Base-by-base conservation (phyloP, 2,329 filamentous ascomycete genomes). In the Fusarium subglutinans region DNA sequence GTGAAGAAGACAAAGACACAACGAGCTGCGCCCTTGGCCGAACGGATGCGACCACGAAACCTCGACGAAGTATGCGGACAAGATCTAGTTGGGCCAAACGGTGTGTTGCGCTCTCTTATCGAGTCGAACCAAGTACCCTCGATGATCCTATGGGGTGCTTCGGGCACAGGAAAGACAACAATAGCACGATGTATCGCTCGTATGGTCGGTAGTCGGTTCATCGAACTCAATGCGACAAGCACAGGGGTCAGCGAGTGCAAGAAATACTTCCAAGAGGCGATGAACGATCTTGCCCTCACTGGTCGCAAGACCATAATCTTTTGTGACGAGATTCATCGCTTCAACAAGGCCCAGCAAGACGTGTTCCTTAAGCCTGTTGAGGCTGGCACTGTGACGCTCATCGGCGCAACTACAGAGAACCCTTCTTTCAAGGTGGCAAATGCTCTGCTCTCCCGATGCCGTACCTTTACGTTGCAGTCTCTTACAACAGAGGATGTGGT, bases 321-420 rank as follows among this genome's bases (percentile, higher is more conserved):
- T 82, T 98, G 96, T 84, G 96, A 99, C 84, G 96, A 98, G 85
- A 96, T 98, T 54, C 95, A 98, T 82, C 87, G 96, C 35, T 98
- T 98, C 86, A 93, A 89, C 76, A 98, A 98, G 83, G 88, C 91
- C 0, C 96, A 98, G 81, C 96, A 99, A 80, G 96, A 98, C 82
- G 93, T 98, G 2, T 98, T 98, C 77, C 86, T 99, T 4, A 94
- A 93, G 22, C 96, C 96, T 0, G 96, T 98, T 28, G 96, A 99
- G 83, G 91, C 91, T 3, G 96, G 96, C 11, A 93, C 93, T 35
- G 92, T 99, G 74, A 98, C 94, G 0, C 86, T 99, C 37, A 96
- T 98, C 69, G 96, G 95, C 17, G 96, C 96, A 12, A 99, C 96
- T 8, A 99, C 96, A 0, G 96, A 99, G 82, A 99, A 99, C 76